Conservation (phyloP, 768 basidiomycete genomes). For the Collybia mongolica region DNA sequence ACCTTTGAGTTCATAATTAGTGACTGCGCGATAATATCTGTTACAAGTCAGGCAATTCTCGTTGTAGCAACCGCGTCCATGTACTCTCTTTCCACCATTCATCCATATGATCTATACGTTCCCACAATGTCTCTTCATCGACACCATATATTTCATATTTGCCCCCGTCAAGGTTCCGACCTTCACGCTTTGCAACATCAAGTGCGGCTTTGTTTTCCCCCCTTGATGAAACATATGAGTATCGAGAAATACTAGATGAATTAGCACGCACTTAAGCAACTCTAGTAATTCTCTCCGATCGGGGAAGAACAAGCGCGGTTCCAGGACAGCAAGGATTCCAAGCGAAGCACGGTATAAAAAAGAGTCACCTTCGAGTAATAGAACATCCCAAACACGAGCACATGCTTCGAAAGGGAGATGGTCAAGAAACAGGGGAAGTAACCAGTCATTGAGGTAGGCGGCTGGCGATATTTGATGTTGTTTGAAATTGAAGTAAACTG, state of each 20-base stretch:
- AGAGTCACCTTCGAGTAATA: slow-evolving; percentile 86
- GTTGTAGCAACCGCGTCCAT: slow-evolving; percentile 77
- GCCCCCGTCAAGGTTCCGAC: slow-evolving; percentile 57
- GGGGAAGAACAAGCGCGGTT: slow-evolving; percentile 87
- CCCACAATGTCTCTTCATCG: slow-evolving; percentile 85
- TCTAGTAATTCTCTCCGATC: slow-evolving; percentile 77
- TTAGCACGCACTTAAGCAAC: slow-evolving; percentile 59
- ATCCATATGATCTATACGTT: slow-evolving; percentile 75
- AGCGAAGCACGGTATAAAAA: slow-evolving; percentile 85
- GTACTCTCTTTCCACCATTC: slow-evolving; percentile 95
- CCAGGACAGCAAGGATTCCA: slow-evolving; percentile 79
- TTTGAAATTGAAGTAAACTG: slow-evolving; percentile 94
- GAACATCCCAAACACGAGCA: slow-evolving; percentile 85
- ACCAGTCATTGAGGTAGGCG: slow-evolving; percentile 82
- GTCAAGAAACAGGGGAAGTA: slow-evolving; percentile 76
- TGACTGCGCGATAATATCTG: no score
- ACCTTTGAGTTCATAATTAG: no score
- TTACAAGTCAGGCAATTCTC: slow-evolving; percentile 80
- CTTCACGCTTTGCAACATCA: slow-evolving; percentile 79
- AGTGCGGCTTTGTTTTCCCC: slow-evolving; percentile 83
- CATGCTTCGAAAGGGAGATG: slow-evolving; percentile 92
- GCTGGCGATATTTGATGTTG: slow-evolving; percentile 88
- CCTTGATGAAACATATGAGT: slow-evolving; percentile 31
- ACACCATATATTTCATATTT: slow-evolving; percentile 87
- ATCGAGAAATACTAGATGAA: slow-evolving; percentile 1